These are phyloP conservation scores for Pichia terricola DNA, from an alignment of 1,139 yeast genomes.

Conservation along the genomic window DNA sequence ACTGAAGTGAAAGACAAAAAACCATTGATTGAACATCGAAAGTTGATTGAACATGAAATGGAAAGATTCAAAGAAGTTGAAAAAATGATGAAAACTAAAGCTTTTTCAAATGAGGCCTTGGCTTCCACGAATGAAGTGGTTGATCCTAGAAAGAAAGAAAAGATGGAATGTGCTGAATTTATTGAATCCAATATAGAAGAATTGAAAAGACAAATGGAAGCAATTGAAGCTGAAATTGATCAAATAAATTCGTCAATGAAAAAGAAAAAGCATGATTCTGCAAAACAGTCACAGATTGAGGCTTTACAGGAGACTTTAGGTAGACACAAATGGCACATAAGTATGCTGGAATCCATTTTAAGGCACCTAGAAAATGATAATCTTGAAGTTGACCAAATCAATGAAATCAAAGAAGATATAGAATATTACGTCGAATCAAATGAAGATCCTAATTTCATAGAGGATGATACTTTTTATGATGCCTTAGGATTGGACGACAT, in stretches of 20 bases:
- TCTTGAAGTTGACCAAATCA: slow-evolving; percentile 72
- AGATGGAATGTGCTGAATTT: slow-evolving; percentile 65
- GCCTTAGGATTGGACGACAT: slow-evolving; percentile 70
- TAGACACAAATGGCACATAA: slow-evolving; percentile 72
- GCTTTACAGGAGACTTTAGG: slow-evolving; percentile 58
- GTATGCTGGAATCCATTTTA: slow-evolving; percentile 67
- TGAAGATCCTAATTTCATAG: slow-evolving; percentile 92
- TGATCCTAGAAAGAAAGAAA: slow-evolving; percentile 77
- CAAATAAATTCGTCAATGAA: slow-evolving; percentile 42
- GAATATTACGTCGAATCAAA: slow-evolving; percentile 91
- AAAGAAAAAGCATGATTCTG: slow-evolving; percentile 40
- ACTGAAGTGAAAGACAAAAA: slow-evolving; percentile 89
- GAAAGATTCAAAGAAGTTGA: slow-evolving; percentile 94
- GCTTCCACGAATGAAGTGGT: slow-evolving; percentile 68
- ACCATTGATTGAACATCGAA: slow-evolving; percentile 66
- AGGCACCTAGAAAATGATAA: slow-evolving; percentile 76
- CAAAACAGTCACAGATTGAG: slow-evolving; percentile 47
- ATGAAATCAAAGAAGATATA: slow-evolving; percentile 80
- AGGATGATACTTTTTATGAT: slow-evolving; percentile 90
- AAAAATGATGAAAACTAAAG: slow-evolving; percentile 90
- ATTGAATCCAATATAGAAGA: slow-evolving; percentile 72
- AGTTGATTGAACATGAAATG: slow-evolving; percentile 86
- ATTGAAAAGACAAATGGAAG: slow-evolving; percentile 72
- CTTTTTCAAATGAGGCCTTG: slow-evolving; percentile 89
- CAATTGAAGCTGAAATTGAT: slow-evolving; percentile 69